Conservation (phyloP, 2,329 filamentous ascomycete species). For the Colletotrichum cordylinicola region DNA sequence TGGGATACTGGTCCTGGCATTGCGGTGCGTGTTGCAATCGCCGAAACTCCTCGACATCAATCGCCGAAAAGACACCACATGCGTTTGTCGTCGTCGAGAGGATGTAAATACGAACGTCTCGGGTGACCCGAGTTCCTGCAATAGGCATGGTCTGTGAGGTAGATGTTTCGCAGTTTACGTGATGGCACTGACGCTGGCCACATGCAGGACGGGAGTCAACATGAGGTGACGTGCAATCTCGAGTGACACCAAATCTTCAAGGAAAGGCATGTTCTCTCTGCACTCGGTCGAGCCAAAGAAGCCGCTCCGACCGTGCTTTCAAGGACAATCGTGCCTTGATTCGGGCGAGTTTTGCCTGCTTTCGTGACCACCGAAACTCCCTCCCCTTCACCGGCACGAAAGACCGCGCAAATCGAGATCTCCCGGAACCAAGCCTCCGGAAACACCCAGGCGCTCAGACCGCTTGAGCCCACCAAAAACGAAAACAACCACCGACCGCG, state of each 20-base stretch:
- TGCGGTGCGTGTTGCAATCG: neutral
- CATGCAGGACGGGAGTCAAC: neutral
- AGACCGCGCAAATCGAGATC: neutral
- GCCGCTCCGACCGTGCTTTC: neutral
- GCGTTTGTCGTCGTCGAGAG: neutral
- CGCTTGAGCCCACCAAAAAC: neutral
- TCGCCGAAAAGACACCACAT: neutral
- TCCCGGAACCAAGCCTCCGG: neutral
- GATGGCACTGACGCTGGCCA: neutral
- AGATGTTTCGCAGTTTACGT: neutral
- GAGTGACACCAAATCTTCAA: neutral
- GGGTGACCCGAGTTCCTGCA: neutral
- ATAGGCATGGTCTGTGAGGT: neutral
- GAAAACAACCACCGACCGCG: neutral
- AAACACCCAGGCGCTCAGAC: neutral
- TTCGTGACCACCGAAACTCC: neutral
- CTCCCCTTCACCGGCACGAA: neutral
- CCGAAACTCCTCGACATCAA: neutral
- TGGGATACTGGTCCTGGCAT: neutral
- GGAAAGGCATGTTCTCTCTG: neutral
- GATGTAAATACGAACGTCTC: neutral
- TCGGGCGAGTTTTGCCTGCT: neutral
- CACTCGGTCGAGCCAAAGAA: neutral
- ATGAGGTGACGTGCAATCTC: neutral
- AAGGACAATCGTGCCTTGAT: neutral